Conservation (phyloP, 495 filamentous ascomycete species). For the Trichoderma asperelloides region DNA sequence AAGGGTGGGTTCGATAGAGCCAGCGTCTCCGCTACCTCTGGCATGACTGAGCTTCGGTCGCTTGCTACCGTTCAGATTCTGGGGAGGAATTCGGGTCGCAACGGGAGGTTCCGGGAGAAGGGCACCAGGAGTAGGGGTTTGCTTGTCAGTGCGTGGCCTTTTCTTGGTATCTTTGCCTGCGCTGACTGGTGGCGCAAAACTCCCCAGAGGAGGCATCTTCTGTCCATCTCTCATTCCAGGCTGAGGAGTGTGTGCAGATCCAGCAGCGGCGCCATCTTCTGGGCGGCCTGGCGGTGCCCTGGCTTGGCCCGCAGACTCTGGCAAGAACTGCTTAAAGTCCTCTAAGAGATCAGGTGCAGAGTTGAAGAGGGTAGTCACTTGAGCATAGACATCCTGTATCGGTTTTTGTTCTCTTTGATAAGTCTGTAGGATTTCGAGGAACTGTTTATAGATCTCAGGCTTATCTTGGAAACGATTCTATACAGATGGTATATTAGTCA, state of each 20-base stretch:
- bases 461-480: conserved; percentile 92
- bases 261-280: conserved; percentile 47
- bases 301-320: conserved; percentile 88
- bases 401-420: conserved; percentile 98
- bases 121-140: conserved; percentile 20
- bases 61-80: conserved; percentile 35
- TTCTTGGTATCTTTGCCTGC: conserved; percentile 75
- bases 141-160: conserved; percentile 38
- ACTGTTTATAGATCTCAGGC: conserved; percentile 98
- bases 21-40: conserved; percentile 50
- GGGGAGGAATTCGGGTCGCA: conserved; percentile 26
- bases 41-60: conserved; percentile 57
- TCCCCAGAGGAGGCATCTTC: conserved; percentile 88
- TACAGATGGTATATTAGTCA: conserved; percentile 4
- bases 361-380: conserved; percentile 91
- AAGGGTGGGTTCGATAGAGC: conserved; percentile 75
- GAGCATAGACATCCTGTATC: conserved; percentile 95
- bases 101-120: conserved; percentile 25
- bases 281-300: conserved; percentile 62
- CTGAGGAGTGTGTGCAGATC: conserved; percentile 38
- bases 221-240: conserved; percentile 37
- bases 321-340: conserved; percentile 98
- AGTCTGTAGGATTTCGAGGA: conserved; percentile 95
- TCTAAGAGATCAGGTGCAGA: conserved; percentile 92
- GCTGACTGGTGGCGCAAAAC: conserved; percentile 79